Evolutionary conservation across 108 stramenopile genomes (phyloP).

Genomic region (Cylindrotheca closterium): DNA sequence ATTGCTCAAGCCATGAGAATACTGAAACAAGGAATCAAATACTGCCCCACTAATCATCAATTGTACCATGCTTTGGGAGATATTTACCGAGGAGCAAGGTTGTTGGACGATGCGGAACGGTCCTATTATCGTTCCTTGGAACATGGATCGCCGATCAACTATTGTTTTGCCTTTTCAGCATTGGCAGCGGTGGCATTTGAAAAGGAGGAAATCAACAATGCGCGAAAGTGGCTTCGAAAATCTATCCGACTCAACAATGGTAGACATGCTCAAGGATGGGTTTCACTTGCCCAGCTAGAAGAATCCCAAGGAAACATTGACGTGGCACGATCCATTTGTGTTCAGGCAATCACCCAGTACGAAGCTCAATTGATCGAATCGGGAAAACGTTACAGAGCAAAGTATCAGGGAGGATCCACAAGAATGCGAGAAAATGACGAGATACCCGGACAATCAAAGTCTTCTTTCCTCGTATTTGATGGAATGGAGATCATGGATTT

Average conservation of each 20-base stretch:
- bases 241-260: slow-evolving; percentile 53
- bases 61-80: slow-evolving; percentile 82
- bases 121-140: slow-evolving; percentile 56
- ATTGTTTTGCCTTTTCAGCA: slow-evolving; percentile 66
- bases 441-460: not conserved
- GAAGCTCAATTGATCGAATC: slow-evolving; percentile 31
- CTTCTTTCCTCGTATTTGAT: not conserved
- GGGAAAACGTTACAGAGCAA: slow-evolving; percentile 1
- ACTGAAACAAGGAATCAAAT: slow-evolving; percentile 55
- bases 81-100: slow-evolving; percentile 73
- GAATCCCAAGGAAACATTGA: slow-evolving; percentile 67
- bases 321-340: slow-evolving; percentile 56
- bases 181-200: slow-evolving; percentile 69
- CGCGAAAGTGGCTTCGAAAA: slow-evolving; percentile 45
- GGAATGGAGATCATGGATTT: not conserved
- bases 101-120: slow-evolving; percentile 62
- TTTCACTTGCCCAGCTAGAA: slow-evolving; percentile 73
- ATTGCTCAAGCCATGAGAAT: slow-evolving; percentile 65
- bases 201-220: slow-evolving; percentile 44
- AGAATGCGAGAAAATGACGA: not conserved
- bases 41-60: slow-evolving; percentile 72
- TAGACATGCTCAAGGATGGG: slow-evolving; percentile 68
- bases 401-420: not conserved
- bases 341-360: slow-evolving; percentile 40
- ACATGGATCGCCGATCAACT: slow-evolving; percentile 50